Base-by-base conservation (phyloP, 2,329 filamentous ascomycete genomes). In the Apiospora phragmitis region DNA sequence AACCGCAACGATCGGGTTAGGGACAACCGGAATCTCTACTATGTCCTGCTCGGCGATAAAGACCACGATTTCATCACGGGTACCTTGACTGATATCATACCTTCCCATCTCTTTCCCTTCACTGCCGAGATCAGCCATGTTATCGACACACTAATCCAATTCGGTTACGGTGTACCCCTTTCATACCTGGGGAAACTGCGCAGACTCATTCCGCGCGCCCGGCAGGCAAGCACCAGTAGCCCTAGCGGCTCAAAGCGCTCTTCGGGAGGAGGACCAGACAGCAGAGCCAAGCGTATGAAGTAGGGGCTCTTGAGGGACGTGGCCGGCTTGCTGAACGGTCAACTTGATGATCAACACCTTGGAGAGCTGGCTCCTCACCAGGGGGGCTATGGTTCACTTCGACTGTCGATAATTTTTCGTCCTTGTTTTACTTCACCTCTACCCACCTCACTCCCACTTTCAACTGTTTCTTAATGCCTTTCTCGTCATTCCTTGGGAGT, bases 1-100 rank as follows among this genome's bases (percentile, higher is more conserved):
- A 76, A 79, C 55, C 82, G 81, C 41, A 83, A 83, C 73, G 73
- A 72, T 1, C 77, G 77, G 0, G 69, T 72, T 0, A 65, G 69
- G n/a, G 73, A 75, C 32, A 81, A 84, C 42, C 80, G 83, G 6
- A 87, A 87, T 71, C 80, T 89, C 11, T 89, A 86, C 77, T 76
- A 80, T 55, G 79, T 81, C 21, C 83, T 89, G 35, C 79, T 89
- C 0, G 85, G 86, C 11, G 82, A 83, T 55, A 75, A 75, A 9
- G 82, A 85, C 68, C 73, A 75, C 6, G 79, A 80, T 73, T 89
- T 89, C 72, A 79, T 86, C 49, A 75, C 88, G 43, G 82, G 80
- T 45, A 80, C 83, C 9, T 80, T 89, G 6, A 71, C 73, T 2
- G 69, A 74, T 18, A 74, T 79, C 24, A 69, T 72, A 5, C 72